These are phyloP conservation scores for Lactarius deliciosus DNA, from an alignment of 768 basidiomycete genomes.

Conservation along the genomic window DNA sequence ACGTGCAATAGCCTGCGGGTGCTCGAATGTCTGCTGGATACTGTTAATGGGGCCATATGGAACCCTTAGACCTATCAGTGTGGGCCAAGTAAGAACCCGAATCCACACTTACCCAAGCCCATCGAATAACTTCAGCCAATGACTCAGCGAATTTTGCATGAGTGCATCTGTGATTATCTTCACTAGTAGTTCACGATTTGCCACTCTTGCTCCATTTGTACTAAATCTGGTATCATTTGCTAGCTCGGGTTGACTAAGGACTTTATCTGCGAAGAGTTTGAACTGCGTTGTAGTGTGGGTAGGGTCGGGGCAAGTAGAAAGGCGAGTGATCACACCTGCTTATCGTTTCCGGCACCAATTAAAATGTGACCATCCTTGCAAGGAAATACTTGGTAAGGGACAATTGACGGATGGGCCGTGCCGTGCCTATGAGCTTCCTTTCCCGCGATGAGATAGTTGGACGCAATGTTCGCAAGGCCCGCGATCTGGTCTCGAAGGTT, in stretches of 20 bases:
- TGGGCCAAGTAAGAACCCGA: background rate
- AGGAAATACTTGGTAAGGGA: slow-evolving; percentile 88
- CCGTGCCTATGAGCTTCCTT: slow-evolving; percentile 82
- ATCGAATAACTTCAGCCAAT: slow-evolving; percentile 75
- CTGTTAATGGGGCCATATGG: slow-evolving; percentile 93
- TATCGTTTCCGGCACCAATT: slow-evolving; percentile 92
- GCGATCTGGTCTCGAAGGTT: slow-evolving; percentile 58
- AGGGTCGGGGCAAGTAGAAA: background rate
- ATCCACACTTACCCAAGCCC: slow-evolving; percentile 68
- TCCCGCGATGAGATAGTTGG: slow-evolving; percentile 87
- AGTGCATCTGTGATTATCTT: slow-evolving; percentile 64
- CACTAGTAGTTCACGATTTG: slow-evolving; percentile 69
- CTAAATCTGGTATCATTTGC: slow-evolving; percentile 60
- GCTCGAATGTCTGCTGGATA: slow-evolving; percentile 84
- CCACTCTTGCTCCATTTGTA: slow-evolving; percentile 74
- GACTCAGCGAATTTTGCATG: slow-evolving; percentile 53
- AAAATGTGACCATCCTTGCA: slow-evolving; percentile 88
- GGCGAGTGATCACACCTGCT: slow-evolving; percentile 52
- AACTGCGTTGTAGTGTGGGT: slow-evolving; percentile 51
- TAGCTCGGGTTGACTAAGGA: slow-evolving; percentile 63
- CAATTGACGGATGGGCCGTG: slow-evolving; percentile 93
- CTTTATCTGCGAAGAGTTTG: slow-evolving; percentile 57
- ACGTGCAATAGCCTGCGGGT: slow-evolving; percentile 82
- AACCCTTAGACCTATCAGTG: slow-evolving; percentile 46
- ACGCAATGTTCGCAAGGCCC: slow-evolving; percentile 88